Evolutionary conservation across 2,329 filamentous ascomycete species (phyloP).

Genomic region (Drechslerella stenobrocha): DNA sequence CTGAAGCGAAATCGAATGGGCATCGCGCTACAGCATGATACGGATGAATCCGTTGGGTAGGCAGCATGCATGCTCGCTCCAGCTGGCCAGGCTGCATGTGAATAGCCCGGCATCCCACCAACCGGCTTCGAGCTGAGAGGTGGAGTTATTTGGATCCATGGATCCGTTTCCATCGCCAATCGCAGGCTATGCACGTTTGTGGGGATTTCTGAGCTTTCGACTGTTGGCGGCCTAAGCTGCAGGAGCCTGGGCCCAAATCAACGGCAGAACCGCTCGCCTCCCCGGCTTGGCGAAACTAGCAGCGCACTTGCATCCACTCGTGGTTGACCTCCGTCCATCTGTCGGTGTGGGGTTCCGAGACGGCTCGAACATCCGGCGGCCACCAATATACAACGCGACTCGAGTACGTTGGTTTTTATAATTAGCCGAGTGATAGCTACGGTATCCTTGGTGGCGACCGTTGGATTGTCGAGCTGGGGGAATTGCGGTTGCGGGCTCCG

Average conservation of each 20-base stretch:
- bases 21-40: too few species aligned
- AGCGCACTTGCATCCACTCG: conserved; percentile 7
- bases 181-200: conserved; percentile 1
- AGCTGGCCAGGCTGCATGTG: neutral
- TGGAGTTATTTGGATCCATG: conserved; percentile 35
- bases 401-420: neutral
- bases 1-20: too few species aligned
- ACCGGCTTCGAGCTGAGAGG: conserved; percentile 22
- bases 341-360: neutral
- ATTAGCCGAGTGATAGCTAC: neutral
- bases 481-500: neutral
- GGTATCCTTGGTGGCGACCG: too few species aligned
- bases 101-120: neutral
- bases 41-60: too few species aligned
- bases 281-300: conserved; percentile 41
- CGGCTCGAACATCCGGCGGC: neutral
- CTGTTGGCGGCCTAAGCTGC: neutral
- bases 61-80: neutral
- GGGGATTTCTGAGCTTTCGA: conserved; percentile 8
- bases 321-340: neutral
- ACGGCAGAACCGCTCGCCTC: conserved; percentile 30
- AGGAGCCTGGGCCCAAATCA: conserved; percentile 10
- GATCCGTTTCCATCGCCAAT: neutral
- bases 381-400: neutral
- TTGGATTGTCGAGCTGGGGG: too few species aligned